A percentile compares a stretch with the other conserved stretches of the same genome.
Conservation (phyloP, 2,329 filamentous ascomycete genomes). For the Bipolaris victoriae region DNA sequence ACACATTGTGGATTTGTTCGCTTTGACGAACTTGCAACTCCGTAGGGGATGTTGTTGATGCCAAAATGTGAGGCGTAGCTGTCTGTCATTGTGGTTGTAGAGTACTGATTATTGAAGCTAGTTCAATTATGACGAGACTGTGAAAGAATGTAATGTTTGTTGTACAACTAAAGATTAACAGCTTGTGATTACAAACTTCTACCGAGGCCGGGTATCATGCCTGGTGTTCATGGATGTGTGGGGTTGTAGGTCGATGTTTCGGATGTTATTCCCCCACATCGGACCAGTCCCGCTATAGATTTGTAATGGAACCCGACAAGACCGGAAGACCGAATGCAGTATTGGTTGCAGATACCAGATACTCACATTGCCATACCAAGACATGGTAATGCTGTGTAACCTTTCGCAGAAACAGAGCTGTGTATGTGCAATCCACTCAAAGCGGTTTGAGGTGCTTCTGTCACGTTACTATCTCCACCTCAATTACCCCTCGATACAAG, state of each 20-base stretch:
- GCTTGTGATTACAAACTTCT: not conserved
- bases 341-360: not conserved
- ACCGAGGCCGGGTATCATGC: not conserved
- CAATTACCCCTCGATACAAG: not conserved
- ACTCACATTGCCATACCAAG: not conserved
- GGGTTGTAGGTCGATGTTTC: constrained; percentile 5
- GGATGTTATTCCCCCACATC: constrained; percentile 22
- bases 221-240: not conserved
- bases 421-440: not conserved
- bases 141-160: not conserved
- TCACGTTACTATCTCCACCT: not conserved
- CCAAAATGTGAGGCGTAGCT: constrained; percentile 37
- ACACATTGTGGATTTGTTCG: constrained; percentile 51
- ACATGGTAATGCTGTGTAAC: not conserved
- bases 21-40: constrained; percentile 34
- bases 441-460: not conserved
- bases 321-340: not conserved
- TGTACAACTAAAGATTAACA: not conserved
- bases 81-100: constrained; percentile 24
- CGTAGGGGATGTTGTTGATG: constrained; percentile 42
- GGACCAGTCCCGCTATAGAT: constrained; percentile 2
- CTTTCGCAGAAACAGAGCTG: not conserved
- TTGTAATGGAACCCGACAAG: constrained; percentile 5
- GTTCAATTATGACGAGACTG: too few relatives aligned
- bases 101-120: not conserved